A percentile compares a stretch with the other conserved stretches of the same genome.
Conservation (phyloP, 1,139 yeast species). For the Scheffersomyces insectosa region DNA sequence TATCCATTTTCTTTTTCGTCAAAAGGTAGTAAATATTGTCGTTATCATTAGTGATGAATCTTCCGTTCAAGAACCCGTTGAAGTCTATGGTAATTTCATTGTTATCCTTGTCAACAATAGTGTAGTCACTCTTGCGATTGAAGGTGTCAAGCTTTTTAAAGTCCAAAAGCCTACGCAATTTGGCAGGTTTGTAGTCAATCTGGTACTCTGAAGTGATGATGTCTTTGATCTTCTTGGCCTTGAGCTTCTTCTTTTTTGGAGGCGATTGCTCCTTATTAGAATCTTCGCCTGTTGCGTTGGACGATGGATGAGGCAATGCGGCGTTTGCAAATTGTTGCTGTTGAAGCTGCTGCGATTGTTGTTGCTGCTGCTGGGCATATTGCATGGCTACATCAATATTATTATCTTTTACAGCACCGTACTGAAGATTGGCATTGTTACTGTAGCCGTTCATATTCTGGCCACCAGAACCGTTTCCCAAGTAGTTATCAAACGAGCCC, state of each 20-base stretch:
- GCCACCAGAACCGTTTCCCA: conserved; percentile 1
- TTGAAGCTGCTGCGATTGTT: conserved; percentile 4
- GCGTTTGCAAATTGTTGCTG: not conserved
- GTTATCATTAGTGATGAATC: conserved; percentile 43
- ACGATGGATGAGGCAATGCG: not conserved
- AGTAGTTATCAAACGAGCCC: not conserved
- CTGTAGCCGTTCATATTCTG: conserved; percentile 2
- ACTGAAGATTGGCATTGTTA: not conserved
- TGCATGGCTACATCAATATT: not conserved
- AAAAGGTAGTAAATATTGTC: conserved; percentile 41
- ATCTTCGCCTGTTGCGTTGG: not conserved
- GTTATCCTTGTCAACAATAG: conserved; percentile 33
- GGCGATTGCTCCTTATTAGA: conserved; percentile 1
- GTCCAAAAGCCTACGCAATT: conserved; percentile 31
- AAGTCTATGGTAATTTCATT: conserved; percentile 23
- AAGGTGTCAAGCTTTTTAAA: conserved; percentile 22
- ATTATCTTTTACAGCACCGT: not conserved
- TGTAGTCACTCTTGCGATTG: conserved; percentile 20
- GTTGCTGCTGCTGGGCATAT: conserved; percentile 4
- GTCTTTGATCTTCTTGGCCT: conserved; percentile 6
- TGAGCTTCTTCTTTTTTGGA: conserved; percentile 6
- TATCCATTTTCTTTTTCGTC: conserved; percentile 17
- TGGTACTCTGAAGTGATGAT: conserved; percentile 12
- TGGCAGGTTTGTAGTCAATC: conserved; percentile 30
- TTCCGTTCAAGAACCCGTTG: conserved; percentile 43